phyloP scores from a whole-genome alignment of 257 asterid species.

The Pogostemon cablin region DNA sequence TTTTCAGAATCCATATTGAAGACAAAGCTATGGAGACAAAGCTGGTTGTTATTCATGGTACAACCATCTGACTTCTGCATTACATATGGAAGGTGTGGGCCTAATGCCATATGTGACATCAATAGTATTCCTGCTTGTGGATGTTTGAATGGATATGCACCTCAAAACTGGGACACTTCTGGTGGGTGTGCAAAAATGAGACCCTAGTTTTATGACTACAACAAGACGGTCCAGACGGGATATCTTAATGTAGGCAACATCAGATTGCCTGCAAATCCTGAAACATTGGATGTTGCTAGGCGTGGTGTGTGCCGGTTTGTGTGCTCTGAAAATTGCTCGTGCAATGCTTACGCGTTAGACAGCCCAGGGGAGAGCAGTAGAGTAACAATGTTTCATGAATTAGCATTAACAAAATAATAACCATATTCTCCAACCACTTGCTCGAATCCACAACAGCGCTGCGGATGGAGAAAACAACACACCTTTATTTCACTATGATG shows the following conservation, averaged over 20 bases:
- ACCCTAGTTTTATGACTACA: constrained; percentile 13
- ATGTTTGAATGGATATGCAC: neutral
- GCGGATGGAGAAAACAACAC: too few species aligned
- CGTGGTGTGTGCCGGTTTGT: constrained; percentile 21
- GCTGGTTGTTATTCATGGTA: too few species aligned
- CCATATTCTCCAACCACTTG: too few species aligned
- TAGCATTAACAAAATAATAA: too few species aligned
- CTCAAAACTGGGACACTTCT: neutral
- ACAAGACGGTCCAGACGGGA: neutral
- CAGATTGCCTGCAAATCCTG: constrained; percentile 31
- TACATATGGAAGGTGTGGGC: too few species aligned
- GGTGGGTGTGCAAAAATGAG: constrained; percentile 36
- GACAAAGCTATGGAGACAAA: constrained; percentile 11
- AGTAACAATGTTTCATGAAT: too few species aligned
- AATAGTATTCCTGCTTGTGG: too few species aligned
- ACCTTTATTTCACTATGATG: too few species aligned
- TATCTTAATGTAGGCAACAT: constrained; percentile 9
- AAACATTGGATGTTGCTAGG: constrained; percentile 20
- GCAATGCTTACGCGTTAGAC: constrained; percentile 11
- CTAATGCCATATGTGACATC: too few species aligned
- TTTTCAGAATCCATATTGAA: too few species aligned
- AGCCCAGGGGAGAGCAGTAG: neutral
- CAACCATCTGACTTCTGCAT: too few species aligned
- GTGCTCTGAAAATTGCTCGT: constrained; percentile 18
- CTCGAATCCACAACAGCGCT: too few species aligned